Base-by-base conservation (phyloP, 2,329 filamentous ascomycete genomes). In the Beauveria scarabaeidicola region DNA sequence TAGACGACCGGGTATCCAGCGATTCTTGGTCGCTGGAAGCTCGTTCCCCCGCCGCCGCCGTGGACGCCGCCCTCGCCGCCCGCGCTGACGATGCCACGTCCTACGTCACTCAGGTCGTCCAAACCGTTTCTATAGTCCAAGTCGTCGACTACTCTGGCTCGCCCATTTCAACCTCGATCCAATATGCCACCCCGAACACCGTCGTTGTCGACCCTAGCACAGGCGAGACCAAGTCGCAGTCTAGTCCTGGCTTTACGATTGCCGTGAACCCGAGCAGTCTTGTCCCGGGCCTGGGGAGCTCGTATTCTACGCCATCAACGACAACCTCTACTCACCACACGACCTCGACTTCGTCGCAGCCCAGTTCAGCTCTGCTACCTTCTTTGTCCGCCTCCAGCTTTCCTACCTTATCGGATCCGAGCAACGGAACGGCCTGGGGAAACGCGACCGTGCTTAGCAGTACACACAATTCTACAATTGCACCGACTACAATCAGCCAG, bases 91-190 rank as follows among this genome's bases (percentile, higher is more conserved):
- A 44, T 44, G 27, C 36, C 19, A 41, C 36, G 1, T 58, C 67
- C 27, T 70, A 73, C 65, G 70, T 80, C 65, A 78, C 74, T 15
- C 70, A 73, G 61, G 72, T 84, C 66, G 73, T 82, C 57, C 75
- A 82, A 69, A 84, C 81, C 65, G 70, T 84, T 63, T 81, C 80
- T 27, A 73, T 84, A 67, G 69, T 84, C 59, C 77, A 83, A 64
- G 66, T 80, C 62, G 75, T 83, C 63, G 79, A 83, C 69, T 70
- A 71, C 50, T 67, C 69, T 48, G 81, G 81, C 62, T 73, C 72
- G 29, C 72, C 77, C 52, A 66, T 81, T 50, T 69, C 73, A 55
- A 67, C 77, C 23, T 70, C 75, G 61, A 83, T 81, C 36, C 64
- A 76, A 58, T 69, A 67, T 64, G 70, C 72, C 44, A 63, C 72